Base-by-base conservation (phyloP, 371 early-diverging fungal genomes). In the Choanephora cucurbitarum region DNA sequence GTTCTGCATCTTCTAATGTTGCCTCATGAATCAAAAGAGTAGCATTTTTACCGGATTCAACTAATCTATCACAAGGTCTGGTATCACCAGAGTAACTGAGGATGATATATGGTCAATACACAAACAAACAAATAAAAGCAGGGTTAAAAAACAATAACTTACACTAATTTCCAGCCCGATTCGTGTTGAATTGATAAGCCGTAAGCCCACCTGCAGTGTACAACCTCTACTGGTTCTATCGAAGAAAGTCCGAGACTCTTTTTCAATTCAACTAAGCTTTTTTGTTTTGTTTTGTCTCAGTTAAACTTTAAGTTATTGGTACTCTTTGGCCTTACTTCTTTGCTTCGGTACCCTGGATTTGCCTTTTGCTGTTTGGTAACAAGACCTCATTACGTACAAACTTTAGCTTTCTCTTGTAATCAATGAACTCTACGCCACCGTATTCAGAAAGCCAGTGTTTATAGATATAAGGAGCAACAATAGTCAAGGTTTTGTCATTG, bases 1-100 rank as follows among this genome's bases (percentile, higher is more conserved):
- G 24, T 67, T 91, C 84, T 9, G 83, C 86, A 58, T 95, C 90
- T 37, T 92, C 91, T 57, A 99, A 85, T 3, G 99, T 99, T 0
- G 97, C 95, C 75, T 99, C 99, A 70, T 99, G 99, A 52, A 99
- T 84, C 56, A 99, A 70, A 0, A 99, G 58, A 2, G 90, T 89
- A 0, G 89, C 87, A 40, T 79, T 67, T 55, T 79, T 67, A 0
- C 95, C 97, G 19, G 88, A 82, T 8, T 80, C 57, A 5, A 91
- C 81, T 28, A 99, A 79, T 19, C 79, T 77, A 17, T 79, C 51
- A 60, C 90, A 89, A 15, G 99, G 99, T 15, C 95, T 86, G 22
- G 98, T 95, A 72, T 99, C 99, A 24, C 99, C 99, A 2, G 99
- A 98, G 69, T 94, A 96, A 22, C 78, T 81, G 55, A 28, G 28